Evolutionary conservation across 1,284 basidiomycete species (phyloP).

Genomic region (Hypsizygus ulmarius): DNA sequence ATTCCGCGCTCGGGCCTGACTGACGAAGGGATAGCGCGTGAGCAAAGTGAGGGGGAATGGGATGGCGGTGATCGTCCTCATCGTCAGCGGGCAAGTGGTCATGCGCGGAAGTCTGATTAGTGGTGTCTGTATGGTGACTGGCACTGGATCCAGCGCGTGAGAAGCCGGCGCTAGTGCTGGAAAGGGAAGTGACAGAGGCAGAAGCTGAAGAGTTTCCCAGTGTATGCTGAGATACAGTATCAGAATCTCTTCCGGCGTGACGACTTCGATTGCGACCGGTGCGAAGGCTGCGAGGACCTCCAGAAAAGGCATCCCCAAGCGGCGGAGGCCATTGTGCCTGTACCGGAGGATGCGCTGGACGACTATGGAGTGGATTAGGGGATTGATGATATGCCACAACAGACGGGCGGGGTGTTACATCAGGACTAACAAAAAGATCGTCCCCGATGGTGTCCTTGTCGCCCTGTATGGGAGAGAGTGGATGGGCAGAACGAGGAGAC

Average conservation of each 20-base stretch:
- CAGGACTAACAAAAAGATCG: constrained; percentile 30
- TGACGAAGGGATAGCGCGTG: constrained; percentile 5
- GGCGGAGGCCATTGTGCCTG: constrained; percentile 8
- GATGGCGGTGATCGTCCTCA: constrained; percentile 30
- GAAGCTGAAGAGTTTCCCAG: constrained; percentile 47
- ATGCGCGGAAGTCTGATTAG: constrained; percentile 32
- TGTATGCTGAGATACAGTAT: constrained; percentile 50
- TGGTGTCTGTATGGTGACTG: constrained; percentile 34
- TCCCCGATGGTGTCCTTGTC: constrained; percentile 30
- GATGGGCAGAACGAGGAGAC: constrained; percentile 27
- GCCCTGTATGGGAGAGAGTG: constrained; percentile 28
- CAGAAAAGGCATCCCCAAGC: constrained; percentile 8
- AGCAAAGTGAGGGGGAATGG: constrained; percentile 22
- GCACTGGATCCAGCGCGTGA: constrained; percentile 27
- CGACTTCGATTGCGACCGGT: constrained; percentile 8
- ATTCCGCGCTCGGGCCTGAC: neutral
- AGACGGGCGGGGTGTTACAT: constrained; percentile 56
- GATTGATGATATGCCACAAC: constrained; percentile 36
- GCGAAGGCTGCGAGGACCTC: constrained; percentile 6
- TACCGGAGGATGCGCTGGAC: constrained; percentile 36
- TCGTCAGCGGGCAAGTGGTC: constrained; percentile 34
- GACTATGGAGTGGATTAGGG: constrained; percentile 29
- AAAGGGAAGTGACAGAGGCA: constrained; percentile 44
- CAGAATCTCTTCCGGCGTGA: constrained; percentile 29
- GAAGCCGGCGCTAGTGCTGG: constrained; percentile 31